Percentiles rank a stretch among this genome's conserved stretches.
Evolutionary conservation across 192 early-diverging fungal species (phyloP).

Genomic region (Coemansia nantahalensis): DNA sequence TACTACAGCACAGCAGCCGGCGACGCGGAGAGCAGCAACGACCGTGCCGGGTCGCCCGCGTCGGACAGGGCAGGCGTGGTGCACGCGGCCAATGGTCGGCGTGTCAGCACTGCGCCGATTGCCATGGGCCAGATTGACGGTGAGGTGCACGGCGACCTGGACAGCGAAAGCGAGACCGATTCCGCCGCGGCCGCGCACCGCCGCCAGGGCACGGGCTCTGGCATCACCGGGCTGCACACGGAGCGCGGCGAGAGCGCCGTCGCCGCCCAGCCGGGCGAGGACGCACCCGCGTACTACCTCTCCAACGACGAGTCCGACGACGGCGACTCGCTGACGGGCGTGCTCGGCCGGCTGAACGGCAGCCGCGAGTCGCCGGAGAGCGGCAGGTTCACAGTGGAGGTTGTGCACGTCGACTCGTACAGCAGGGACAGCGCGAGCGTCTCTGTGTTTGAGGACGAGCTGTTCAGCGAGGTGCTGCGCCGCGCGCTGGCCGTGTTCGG

Average conservation of each 20-base stretch:
- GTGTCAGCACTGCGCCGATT: slow-evolving; percentile 36
- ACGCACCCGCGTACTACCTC: slow-evolving; percentile 25
- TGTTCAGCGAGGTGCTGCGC: slow-evolving; percentile 37
- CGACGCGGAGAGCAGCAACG: slow-evolving; percentile 10
- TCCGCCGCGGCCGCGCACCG: too few relatives aligned
- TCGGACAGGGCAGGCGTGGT: background rate
- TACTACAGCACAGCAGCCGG: slow-evolving; percentile 33
- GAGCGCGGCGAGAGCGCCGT: slow-evolving; percentile 20
- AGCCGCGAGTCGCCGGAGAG: slow-evolving; percentile 18
- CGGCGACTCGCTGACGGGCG: slow-evolving; percentile 45
- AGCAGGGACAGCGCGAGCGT: slow-evolving; percentile 19
- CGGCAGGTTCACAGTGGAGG: slow-evolving; percentile 9
- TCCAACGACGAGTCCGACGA: slow-evolving; percentile 49
- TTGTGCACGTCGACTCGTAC: slow-evolving; percentile 24
- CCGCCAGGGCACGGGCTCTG: too few relatives aligned
- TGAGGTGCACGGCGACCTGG: slow-evolving; percentile 26
- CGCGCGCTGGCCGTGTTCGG: slow-evolving; percentile 26
- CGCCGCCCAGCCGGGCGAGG: slow-evolving; percentile 10
- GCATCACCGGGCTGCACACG: background rate
- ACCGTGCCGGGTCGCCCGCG: background rate
- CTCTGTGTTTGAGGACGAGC: slow-evolving; percentile 29
- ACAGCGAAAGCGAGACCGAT: slow-evolving; percentile 11
- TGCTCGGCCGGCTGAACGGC: slow-evolving; percentile 21
- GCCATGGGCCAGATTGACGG: slow-evolving; percentile 32
- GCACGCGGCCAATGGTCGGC: slow-evolving; percentile 14